Base-by-base conservation (phyloP, 306 rosid genomes). In the Quercus rubra region DNA sequence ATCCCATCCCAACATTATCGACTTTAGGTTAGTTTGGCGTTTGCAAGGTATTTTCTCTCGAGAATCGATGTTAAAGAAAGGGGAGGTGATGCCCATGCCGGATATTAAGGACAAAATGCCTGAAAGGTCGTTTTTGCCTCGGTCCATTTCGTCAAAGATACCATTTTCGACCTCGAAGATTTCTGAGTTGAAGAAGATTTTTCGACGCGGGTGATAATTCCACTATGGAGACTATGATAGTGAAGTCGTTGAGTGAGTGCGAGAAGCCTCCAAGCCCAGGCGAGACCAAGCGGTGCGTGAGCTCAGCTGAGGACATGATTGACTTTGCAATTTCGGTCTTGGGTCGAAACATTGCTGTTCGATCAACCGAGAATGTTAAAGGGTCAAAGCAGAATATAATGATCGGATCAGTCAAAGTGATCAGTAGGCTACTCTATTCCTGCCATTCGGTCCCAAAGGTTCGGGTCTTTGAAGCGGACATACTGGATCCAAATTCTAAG, bases 231-330 rank as follows among this genome's bases (percentile, higher is more conserved):
- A 87, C 77, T 38, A 88, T 95, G 79, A 88, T 95, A 43, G 19
- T 52, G 54, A 90, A 88, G 13, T 76, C 96, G 0, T 59, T 95
- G 71, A 64, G n/a, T 3, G 98, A 95, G 28, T 95, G 99, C 80
- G 99, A 95, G 89, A 80, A 97, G 2, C 85, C 79, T 0, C 93
- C 99, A 0, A 86, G 89, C 61, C 71, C 17, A 0, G 97, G 96
- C 3, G 99, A 95, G 87, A 91, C 96, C 0, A 95, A 95, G 31
- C 91, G 96, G 21, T 95, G 99, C 85, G 94, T 95, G 0, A 91
- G 89, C 1, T 95, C 99, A 0, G 64, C 86, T 15, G 99, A 31
- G 35, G 35, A 31, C 35, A 31, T 31, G 35, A 31, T 31, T 31
- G 35, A 31, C 35, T 31, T 4, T 5, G 35, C 35, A 31, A 31